These are phyloP conservation scores for Arctium minus DNA, from an alignment of 129 eudicot genomes.

Conservation along the genomic window DNA sequence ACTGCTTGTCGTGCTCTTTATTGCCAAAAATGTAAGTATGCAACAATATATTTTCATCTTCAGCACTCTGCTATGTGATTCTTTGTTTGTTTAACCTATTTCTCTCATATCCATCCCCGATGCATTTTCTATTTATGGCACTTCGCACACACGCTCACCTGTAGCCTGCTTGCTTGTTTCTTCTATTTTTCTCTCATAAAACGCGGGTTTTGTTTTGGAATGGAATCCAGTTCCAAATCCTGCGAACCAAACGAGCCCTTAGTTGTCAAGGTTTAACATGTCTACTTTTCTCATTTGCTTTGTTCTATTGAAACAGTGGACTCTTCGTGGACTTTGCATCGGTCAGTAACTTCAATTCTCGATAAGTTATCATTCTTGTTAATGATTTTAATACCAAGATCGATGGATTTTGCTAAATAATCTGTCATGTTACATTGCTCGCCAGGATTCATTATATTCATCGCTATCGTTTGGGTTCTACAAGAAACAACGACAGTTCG, in stretches of 20 bases:
- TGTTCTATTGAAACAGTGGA: constrained; percentile 73
- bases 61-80: not conserved
- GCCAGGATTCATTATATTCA: constrained; percentile 81
- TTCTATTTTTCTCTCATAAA: too few relatives aligned
- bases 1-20: constrained; percentile 74
- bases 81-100: too few relatives aligned
- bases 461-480: constrained; percentile 76
- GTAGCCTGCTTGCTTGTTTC: too few relatives aligned
- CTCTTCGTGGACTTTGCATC: constrained; percentile 96
- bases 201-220: too few relatives aligned
- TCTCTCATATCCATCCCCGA: too few relatives aligned
- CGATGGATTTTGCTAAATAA: not conserved
- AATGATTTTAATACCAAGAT: not conserved
- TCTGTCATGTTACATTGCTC: not conserved
- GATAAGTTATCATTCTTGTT: constrained; percentile 3
- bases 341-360: constrained; percentile 52
- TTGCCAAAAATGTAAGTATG: constrained; percentile 82
- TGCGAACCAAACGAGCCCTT: too few relatives aligned
- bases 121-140: too few relatives aligned
- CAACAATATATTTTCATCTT: not conserved
- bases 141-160: too few relatives aligned
- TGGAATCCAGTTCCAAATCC: too few relatives aligned
- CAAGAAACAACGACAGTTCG: constrained; percentile 69
- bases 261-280: not conserved
- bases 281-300: constrained; percentile 19